Conservation (phyloP, 2,329 filamentous ascomycete genomes). For the Colletotrichum sp. region DNA sequence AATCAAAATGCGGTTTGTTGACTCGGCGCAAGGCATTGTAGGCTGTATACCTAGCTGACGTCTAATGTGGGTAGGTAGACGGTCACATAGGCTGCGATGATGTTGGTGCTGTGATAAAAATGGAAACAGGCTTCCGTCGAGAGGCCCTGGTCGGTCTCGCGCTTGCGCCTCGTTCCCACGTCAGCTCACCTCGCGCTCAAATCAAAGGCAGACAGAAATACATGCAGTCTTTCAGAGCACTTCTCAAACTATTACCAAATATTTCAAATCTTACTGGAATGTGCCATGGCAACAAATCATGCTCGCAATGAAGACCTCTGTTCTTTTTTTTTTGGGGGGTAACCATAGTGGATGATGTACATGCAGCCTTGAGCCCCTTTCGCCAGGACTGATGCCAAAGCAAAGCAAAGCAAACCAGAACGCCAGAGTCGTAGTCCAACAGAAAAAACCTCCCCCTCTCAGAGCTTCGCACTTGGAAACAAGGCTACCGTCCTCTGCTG, state of each 20-base stretch:
- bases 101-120: not conserved
- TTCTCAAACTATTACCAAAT: not conserved
- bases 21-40: not conserved
- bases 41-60: not conserved
- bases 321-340: constrained; percentile 9
- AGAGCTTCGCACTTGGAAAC: not conserved
- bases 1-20: not conserved
- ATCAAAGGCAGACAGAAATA: not conserved
- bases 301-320: constrained; percentile 3
- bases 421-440: constrained; percentile 19
- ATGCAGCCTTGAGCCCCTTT: constrained; percentile 14
- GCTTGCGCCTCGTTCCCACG: not conserved
- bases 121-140: not conserved
- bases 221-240: not conserved
- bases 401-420: constrained; percentile 22
- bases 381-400: constrained; percentile 14
- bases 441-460: constrained; percentile 13
- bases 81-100: not conserved
- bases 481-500: constrained; percentile 19
- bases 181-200: not conserved
- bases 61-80: not conserved
- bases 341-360: constrained; percentile 19
- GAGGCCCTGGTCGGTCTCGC: not conserved
- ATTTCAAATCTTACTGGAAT: not conserved
- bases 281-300: not conserved